A percentile compares a stretch with the other conserved stretches of the same genome.
phyloP scores from a whole-genome alignment of 345 rosid species.

The Euphorbia peplus region DNA sequence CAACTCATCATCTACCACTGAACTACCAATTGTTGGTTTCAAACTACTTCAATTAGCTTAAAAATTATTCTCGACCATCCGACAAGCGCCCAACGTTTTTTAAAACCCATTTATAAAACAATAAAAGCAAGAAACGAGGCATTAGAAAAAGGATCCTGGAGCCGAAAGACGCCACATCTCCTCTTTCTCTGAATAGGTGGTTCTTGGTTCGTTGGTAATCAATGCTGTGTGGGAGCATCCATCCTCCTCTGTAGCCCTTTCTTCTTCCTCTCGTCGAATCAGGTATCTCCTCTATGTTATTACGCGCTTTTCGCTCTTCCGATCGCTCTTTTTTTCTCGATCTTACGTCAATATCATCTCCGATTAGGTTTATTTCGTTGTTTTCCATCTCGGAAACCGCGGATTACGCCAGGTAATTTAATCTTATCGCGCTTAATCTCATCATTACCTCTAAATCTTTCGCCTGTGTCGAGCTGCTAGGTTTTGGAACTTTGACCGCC shows the following conservation, averaged over 20 bases:
- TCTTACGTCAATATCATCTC: neutral
- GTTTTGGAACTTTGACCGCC: neutral
- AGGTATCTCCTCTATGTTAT: neutral
- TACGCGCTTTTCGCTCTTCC: neutral
- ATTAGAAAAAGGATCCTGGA: slow-evolving; percentile 8
- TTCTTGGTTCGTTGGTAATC: no score
- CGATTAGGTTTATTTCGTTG: neutral
- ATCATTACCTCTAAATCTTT: neutral
- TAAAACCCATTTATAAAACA: no score
- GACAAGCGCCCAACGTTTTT: no score
- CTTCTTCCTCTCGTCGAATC: neutral
- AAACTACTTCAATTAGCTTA: no score
- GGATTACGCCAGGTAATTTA: neutral
- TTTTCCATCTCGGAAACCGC: neutral
- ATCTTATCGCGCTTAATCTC: neutral
- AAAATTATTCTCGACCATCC: no score
- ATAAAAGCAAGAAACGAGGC: neutral
- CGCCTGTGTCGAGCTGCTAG: neutral
- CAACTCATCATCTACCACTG: no score
- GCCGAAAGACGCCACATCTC: neutral
- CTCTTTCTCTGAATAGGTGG: neutral
- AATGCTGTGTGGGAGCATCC: neutral
- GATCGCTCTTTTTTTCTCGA: neutral
- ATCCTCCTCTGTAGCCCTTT: neutral
- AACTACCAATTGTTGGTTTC: no score